Percentiles rank a stretch among this genome's conserved stretches.
These are phyloP conservation scores for Colletotrichum sp. DNA, from an alignment of 2,329 filamentous ascomycete genomes.

Conservation along the genomic window DNA sequence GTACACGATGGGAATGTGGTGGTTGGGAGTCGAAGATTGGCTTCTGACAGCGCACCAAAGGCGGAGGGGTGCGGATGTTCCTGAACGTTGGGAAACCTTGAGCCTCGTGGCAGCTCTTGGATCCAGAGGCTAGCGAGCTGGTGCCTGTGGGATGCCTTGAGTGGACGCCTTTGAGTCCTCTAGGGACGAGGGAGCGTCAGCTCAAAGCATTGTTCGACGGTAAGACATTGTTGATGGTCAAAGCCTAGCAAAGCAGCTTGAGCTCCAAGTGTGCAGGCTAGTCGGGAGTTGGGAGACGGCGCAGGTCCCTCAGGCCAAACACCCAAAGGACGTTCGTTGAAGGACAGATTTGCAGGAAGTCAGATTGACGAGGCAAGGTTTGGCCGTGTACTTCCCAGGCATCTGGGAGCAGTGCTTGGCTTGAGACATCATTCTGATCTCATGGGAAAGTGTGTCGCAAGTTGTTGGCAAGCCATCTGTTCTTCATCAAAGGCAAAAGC, in stretches of 20 bases:
- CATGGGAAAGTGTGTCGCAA: not conserved
- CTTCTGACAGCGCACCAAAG: not conserved
- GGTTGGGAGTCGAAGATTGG: not conserved
- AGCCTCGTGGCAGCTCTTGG: not conserved
- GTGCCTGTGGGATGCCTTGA: not conserved
- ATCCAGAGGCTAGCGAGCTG: not conserved
- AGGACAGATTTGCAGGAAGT: not conserved
- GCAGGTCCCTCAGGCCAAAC: not conserved
- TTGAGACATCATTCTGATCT: slow-evolving; percentile 17
- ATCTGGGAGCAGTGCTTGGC: not conserved
- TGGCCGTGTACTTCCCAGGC: not conserved
- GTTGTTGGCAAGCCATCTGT: not conserved
- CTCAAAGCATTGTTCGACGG: not conserved
- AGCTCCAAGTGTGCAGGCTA: not conserved
- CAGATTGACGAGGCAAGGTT: not conserved
- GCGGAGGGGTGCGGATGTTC: not conserved
- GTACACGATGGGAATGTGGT: not conserved
- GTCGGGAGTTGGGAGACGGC: not conserved
- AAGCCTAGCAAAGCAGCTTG: not conserved
- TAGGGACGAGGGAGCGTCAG: not conserved
- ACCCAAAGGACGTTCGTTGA: not conserved
- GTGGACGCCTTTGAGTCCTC: not conserved
- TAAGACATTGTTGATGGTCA: not conserved
- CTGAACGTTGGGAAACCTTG: not conserved
- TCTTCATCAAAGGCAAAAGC: not conserved